Evolutionary conservation across 805 yeast species (phyloP).

Genomic region (Cyberlindnera meyerae): DNA sequence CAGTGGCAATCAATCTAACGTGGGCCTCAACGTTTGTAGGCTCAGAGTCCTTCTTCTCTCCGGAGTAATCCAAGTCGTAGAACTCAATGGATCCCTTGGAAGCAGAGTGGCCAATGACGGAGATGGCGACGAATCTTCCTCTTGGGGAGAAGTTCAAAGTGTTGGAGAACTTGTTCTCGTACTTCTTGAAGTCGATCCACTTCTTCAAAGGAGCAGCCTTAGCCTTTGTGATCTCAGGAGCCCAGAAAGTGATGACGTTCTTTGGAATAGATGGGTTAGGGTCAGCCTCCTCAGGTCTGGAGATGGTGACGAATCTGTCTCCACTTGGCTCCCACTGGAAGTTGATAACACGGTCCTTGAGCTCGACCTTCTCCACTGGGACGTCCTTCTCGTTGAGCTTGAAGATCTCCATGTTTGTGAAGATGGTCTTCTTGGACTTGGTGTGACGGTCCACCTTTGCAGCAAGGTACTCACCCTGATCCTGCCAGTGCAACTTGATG

Average conservation of each 20-base stretch:
- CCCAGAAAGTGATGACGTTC: constrained; percentile 73
- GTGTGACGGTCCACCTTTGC: constrained; percentile 97
- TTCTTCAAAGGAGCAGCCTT: constrained; percentile 39
- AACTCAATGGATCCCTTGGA: constrained; percentile 70
- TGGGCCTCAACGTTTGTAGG: constrained; percentile 32
- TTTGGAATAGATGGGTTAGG: constrained; percentile 60
- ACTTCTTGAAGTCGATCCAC: constrained; percentile 55
- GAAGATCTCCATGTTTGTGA: constrained; percentile 90
- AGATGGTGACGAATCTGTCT: constrained; percentile 78
- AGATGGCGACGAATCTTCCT: constrained; percentile 73
- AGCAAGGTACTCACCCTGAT: constrained; percentile 74
- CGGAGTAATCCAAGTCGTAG: constrained; percentile 81
- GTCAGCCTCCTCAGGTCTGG: constrained; percentile 46
- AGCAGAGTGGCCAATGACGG: constrained; percentile 41
- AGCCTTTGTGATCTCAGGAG: constrained; percentile 59
- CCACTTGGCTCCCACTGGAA: constrained; percentile 96
- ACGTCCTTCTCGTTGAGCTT: constrained; percentile 81
- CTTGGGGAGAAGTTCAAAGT: constrained; percentile 84
- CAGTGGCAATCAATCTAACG: constrained; percentile 43
- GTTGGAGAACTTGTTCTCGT: constrained; percentile 63
- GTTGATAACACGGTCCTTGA: constrained; percentile 80
- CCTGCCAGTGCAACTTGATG: constrained; percentile 92
- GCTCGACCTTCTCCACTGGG: constrained; percentile 92
- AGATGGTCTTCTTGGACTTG: constrained; percentile 86
- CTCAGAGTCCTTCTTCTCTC: constrained; percentile 46